Base-by-base conservation (phyloP, 2,329 filamentous ascomycete genomes). In the Exophiala aquamarina region DNA sequence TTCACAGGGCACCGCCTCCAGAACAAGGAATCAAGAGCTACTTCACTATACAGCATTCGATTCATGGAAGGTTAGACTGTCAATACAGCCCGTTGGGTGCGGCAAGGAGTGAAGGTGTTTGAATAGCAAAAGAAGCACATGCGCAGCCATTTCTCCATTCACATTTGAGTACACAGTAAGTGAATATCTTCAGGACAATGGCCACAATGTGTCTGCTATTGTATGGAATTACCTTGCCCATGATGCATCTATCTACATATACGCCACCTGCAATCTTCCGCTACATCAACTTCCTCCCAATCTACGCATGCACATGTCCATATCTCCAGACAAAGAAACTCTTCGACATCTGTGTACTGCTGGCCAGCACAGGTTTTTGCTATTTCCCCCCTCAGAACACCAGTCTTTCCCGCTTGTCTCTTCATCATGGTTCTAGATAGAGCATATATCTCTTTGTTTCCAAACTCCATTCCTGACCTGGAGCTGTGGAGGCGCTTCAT, bases 401-500 rank as follows among this genome's bases (percentile, higher is more conserved):
- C 23, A n/a, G 17, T 34, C 34, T 21, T 34, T 18, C 35, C 15
- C 23, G 17, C n/a, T 10, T 28, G 17, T 14, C 33, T 42, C 28
- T 17, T n/a, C 44, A 50, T 17, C 8, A 54, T 54, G 51, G 47
- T 40, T 34, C 43, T 41, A 8, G 29, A 26, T 40, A 40, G 36
- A 39, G 4, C 47, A 36, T 35, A 46, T 31, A 17, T 18, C 14
- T 34, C 18, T 15, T 33, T 50, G 41, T 34, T 41, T 17, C 28
- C 41, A 10, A 44, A 55, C 29, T 32, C 17, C 26, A 29, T 36
- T 15, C 13, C 49, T 17, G 49, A 52, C 13, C 15, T 18, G 7
- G 52, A 55, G 41, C 28, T 52, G 39, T 52, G 52, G 52, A 44
- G 35, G 32, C 52, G 52, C 13, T 55, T 55, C 20, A 41, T 48